Conservation (phyloP, 257 asterid genomes). For the Solanum ossicruentum region DNA sequence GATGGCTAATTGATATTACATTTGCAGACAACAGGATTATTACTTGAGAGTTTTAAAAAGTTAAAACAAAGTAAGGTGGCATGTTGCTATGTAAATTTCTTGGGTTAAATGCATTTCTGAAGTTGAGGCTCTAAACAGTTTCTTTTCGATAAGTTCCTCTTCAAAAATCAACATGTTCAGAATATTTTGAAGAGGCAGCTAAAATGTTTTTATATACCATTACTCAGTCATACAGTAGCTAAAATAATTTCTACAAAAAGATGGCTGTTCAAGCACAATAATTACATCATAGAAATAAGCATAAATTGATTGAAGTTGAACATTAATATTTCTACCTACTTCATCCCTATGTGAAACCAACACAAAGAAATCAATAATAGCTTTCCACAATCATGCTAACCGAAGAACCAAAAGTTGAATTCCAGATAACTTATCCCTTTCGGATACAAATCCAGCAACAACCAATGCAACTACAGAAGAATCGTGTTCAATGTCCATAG, state of each 20-base stretch:
- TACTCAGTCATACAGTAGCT: background rate
- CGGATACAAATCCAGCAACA: background rate
- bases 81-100: background rate
- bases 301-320: background rate
- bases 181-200: background rate
- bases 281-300: background rate
- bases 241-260: background rate
- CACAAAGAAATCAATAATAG: background rate
- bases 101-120: background rate
- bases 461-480: background rate
- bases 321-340: background rate
- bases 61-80: background rate
- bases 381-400: background rate
- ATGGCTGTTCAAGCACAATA: background rate
- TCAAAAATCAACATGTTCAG: background rate
- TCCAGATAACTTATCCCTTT: background rate
- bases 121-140: background rate
- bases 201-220: background rate
- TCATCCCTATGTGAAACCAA: background rate
- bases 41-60: background rate
- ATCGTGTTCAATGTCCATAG: background rate
- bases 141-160: background rate
- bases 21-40: background rate
- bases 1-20: background rate
- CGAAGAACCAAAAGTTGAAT: background rate